Base-by-base conservation (phyloP, 805 yeast species). In the Ogataea degrootiae region DNA sequence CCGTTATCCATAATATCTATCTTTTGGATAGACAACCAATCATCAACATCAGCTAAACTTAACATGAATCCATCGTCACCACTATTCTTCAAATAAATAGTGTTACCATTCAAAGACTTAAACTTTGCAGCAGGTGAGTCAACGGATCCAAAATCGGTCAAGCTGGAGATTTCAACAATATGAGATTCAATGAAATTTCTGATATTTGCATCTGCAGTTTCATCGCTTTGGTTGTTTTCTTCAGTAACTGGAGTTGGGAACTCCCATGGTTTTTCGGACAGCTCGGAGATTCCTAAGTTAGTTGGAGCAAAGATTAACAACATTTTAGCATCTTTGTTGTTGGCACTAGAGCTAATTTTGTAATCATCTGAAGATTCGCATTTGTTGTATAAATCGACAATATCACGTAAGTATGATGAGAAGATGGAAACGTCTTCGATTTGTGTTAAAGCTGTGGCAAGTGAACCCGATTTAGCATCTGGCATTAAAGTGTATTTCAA, bases 181-280 rank as follows among this genome's bases (percentile, higher is more conserved):
- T 88, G 96, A 37, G 83, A 76, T 49, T 76, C 70, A 29, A 87
- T 73, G 56, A 85, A 88, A 49, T 70, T 69, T 45, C 73, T 63
- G 34, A 84, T 64, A 62, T 88, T 88, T 15, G 68, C 58, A 19
- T 68, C 61, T 5, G 81, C 74, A 0, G 74, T 67, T 31, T 68
- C 63, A 46, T 83, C 89, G 40, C 75, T 73, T 21, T 72, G 70
- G 42, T 63, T 61, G 35, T 73, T 57, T 33, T 63, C 68, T 6
- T 68, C 71, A 21, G 70, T 71, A 15, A 79, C 69, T 5, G 70
- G 57, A 7, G 59, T 62, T 0, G 96, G 96, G 63, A 84, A 88
- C 60, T 84, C 83, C 96, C 96, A 89, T 19, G 96, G 96, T 62
- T 87, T 88, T 46, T 62, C 47, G 4, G 64, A 12, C 42, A 83